Evolutionary conservation across 257 asterid genomes (phyloP).

Genomic region (Jacaranda copaia): DNA sequence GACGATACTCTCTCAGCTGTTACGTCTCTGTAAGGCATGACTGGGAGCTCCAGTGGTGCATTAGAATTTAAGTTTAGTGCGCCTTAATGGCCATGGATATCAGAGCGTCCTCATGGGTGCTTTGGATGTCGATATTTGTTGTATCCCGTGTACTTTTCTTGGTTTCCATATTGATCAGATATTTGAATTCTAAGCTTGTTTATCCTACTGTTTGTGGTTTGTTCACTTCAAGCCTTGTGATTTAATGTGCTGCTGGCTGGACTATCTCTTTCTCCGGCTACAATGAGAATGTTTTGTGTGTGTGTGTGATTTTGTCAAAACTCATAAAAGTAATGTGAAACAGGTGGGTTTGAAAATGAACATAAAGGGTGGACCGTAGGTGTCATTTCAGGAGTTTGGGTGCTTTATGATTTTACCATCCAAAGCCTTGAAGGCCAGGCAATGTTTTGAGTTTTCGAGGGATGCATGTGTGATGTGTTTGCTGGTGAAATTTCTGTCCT

Average conservation of each 20-base stretch:
- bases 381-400: conserved; percentile 1
- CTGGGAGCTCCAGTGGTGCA: too few relatives aligned
- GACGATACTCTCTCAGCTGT: too few relatives aligned
- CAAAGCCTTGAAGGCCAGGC: too few relatives aligned
- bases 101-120: not conserved
- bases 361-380: too few relatives aligned
- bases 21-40: too few relatives aligned
- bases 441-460: too few relatives aligned
- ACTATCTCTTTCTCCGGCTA: conserved; percentile 1
- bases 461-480: too few relatives aligned
- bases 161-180: not conserved
- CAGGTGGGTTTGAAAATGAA: not conserved
- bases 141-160: not conserved
- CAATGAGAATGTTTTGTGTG: not conserved
- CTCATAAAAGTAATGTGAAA: not conserved
- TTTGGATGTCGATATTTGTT: not conserved
- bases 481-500: too few relatives aligned
- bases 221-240: not conserved
- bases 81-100: not conserved
- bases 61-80: not conserved
- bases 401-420: not conserved
- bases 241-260: not conserved
- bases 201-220: not conserved
- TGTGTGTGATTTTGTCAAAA: not conserved
- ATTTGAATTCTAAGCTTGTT: not conserved